Percentiles rank a stretch among this genome's conserved stretches.
phyloP scores from a whole-genome alignment of 306 rosid genomes.

The Quercus agrifolia region DNA sequence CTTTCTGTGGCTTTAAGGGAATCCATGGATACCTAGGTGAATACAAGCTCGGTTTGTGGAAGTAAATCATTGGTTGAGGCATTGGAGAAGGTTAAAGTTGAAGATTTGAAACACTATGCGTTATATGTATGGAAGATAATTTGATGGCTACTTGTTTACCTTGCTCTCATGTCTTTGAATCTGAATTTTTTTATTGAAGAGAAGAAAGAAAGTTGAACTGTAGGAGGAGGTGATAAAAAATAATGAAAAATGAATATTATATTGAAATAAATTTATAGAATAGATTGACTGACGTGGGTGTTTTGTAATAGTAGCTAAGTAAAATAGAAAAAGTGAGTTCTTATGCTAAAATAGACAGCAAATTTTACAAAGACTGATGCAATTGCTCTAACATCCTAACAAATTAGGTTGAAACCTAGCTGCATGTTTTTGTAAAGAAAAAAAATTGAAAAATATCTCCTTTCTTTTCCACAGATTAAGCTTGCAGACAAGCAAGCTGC shows the following conservation, averaged over 20 bases:
- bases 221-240: too few species aligned
- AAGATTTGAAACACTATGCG: not conserved
- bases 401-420: not conserved
- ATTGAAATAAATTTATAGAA: too few species aligned
- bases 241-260: too few species aligned
- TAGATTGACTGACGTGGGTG: too few species aligned
- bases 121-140: conserved; percentile 8
- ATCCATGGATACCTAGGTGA: not conserved
- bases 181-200: too few species aligned
- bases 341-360: too few species aligned
- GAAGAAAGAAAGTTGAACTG: too few species aligned
- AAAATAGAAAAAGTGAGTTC: too few species aligned
- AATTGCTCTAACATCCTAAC: too few species aligned
- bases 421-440: not conserved
- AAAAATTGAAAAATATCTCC: not conserved
- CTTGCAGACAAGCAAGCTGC: conserved; percentile 99
- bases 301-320: too few species aligned
- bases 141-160: not conserved
- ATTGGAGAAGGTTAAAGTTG: conserved; percentile 3
- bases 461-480: conserved; percentile 51
- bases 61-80: not conserved
- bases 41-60: not conserved
- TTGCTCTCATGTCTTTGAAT: not conserved
- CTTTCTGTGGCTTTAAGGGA: not conserved
- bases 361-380: too few species aligned